Percentiles rank a stretch among this genome's conserved stretches.
Evolutionary conservation across 768 basidiomycete genomes (phyloP).

Genomic region (Pleurotus eryngii): DNA sequence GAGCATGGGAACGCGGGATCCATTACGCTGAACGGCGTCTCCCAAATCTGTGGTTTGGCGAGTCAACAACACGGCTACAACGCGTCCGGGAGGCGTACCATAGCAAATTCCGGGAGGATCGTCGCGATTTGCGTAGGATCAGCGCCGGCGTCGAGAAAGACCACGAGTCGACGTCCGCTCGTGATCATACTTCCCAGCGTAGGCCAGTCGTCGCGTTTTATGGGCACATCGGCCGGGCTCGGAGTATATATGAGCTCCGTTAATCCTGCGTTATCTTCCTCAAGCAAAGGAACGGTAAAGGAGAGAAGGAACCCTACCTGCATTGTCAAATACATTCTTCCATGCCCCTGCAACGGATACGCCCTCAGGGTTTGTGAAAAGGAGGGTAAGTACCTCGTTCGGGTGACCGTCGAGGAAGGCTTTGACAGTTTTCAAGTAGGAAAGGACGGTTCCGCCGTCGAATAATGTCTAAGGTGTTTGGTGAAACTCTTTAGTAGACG

Average conservation of each 20-base stretch:
- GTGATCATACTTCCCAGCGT: conserved; percentile 46
- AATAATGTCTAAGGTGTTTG: conserved; percentile 33
- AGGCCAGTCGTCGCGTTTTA: conserved; percentile 37
- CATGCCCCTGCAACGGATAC: conserved; percentile 43
- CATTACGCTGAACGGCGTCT: conserved; percentile 37
- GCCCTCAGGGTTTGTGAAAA: conserved; percentile 66
- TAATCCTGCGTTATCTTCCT: background rate
- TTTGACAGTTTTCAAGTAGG: conserved; percentile 50
- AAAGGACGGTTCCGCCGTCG: conserved; percentile 46
- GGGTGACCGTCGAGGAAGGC: conserved; percentile 57
- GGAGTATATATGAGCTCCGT: background rate
- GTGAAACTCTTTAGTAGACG: too few species aligned
- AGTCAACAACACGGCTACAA: background rate
- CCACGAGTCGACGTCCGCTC: conserved; percentile 40
- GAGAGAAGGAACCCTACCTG: conserved; percentile 32
- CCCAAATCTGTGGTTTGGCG: conserved; percentile 30
- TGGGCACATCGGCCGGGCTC: conserved; percentile 7
- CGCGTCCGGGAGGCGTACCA: conserved; percentile 16
- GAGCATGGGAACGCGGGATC: conserved; percentile 36
- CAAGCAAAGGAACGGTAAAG: background rate
- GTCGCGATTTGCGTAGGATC: conserved; percentile 25
- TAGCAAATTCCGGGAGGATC: conserved; percentile 38
- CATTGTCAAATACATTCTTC: conserved; percentile 47
- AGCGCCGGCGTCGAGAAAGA: conserved; percentile 43
- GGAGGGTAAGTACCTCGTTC: conserved; percentile 58